Percentiles rank a stretch among this genome's conserved stretches.
These are phyloP conservation scores for Meyerozyma athensensis DNA, from an alignment of 1,139 yeast species.

Conservation along the genomic window DNA sequence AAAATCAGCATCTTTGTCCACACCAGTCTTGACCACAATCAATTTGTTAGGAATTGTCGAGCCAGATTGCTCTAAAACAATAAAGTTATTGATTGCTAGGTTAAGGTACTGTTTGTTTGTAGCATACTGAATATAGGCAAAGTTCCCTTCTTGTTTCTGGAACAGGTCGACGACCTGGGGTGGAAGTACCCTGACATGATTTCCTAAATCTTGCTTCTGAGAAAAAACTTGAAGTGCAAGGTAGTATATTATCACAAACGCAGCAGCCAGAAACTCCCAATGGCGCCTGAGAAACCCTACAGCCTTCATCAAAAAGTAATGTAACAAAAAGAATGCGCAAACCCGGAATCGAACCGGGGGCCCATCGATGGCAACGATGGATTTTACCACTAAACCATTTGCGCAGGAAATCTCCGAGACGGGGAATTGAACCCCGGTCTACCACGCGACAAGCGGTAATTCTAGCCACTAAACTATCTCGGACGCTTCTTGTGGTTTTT, in stretches of 20 bases:
- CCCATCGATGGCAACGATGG: slow-evolving; percentile 19
- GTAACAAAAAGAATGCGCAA: slow-evolving; percentile 13
- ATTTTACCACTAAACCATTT: slow-evolving; percentile 17
- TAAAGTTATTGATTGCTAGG: slow-evolving; percentile 29
- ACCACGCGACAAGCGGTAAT: slow-evolving; percentile 53
- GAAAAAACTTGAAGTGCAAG: slow-evolving; percentile 13
- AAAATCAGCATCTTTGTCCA: slow-evolving; percentile 8
- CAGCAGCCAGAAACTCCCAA: slow-evolving; percentile 25
- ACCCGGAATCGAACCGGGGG: slow-evolving; percentile 19
- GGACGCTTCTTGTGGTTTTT: slow-evolving; percentile 16
- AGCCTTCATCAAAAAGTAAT: slow-evolving; percentile 1
- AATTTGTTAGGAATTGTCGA: slow-evolving; percentile 24
- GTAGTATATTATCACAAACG: slow-evolving; percentile 20
- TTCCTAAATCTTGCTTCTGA: slow-evolving; percentile 12
- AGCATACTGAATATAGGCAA: slow-evolving; percentile 36
- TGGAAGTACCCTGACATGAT: slow-evolving; percentile 21
- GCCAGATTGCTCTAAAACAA: slow-evolving; percentile 17
- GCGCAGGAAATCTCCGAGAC: slow-evolving; percentile 46
- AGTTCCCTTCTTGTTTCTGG: slow-evolving; percentile 8
- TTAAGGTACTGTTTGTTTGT: slow-evolving; percentile 29
- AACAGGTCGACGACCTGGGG: slow-evolving; percentile 17
- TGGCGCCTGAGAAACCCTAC: slow-evolving; percentile 8
- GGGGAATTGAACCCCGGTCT: slow-evolving; percentile 71
- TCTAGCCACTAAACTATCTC: slow-evolving; percentile 47
- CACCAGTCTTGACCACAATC: slow-evolving; percentile 18